Evolutionary conservation across 352 stramenopile species (phyloP).

Genomic region (Globisporangium splendens): DNA sequence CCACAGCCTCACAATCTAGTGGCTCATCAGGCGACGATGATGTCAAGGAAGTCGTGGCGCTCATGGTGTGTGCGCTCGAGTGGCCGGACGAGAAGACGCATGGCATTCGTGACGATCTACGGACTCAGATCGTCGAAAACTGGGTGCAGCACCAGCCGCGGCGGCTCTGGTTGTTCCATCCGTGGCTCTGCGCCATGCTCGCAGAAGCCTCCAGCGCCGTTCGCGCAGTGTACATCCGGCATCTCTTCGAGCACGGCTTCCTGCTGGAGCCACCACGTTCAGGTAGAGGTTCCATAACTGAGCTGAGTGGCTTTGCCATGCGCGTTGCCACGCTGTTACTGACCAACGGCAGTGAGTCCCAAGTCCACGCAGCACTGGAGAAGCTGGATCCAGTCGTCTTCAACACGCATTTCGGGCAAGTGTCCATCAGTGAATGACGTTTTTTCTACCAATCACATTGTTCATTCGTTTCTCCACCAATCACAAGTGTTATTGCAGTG

Average conservation of each 20-base stretch:
- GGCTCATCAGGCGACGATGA: constrained; percentile 5
- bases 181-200: constrained; percentile 15
- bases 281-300: neutral
- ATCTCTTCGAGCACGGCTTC: constrained; percentile 31
- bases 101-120: constrained; percentile 1
- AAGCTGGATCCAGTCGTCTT: constrained; percentile 34
- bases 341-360: constrained; percentile 11
- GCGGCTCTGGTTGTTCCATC: constrained; percentile 6
- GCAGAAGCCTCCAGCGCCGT: constrained; percentile 17
- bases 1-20: too few relatives aligned
- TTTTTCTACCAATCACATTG: too few relatives aligned
- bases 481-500: too few relatives aligned
- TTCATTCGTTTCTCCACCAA: too few relatives aligned
- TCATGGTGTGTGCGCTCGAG: constrained; percentile 5
- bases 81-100: neutral
- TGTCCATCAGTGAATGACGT: too few relatives aligned
- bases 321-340: constrained; percentile 32
- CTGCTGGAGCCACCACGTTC: constrained; percentile 1
- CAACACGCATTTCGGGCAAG: constrained; percentile 24
- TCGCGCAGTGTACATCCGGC: constrained; percentile 20
- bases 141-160: neutral
- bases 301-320: constrained; percentile 33
- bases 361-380: constrained; percentile 17
- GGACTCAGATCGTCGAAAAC: constrained; percentile 3
- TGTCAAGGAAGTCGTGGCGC: constrained; percentile 6